Evolutionary conservation across 2,329 filamentous ascomycete species (phyloP).

Genomic region (Pseudocercospora musae): DNA sequence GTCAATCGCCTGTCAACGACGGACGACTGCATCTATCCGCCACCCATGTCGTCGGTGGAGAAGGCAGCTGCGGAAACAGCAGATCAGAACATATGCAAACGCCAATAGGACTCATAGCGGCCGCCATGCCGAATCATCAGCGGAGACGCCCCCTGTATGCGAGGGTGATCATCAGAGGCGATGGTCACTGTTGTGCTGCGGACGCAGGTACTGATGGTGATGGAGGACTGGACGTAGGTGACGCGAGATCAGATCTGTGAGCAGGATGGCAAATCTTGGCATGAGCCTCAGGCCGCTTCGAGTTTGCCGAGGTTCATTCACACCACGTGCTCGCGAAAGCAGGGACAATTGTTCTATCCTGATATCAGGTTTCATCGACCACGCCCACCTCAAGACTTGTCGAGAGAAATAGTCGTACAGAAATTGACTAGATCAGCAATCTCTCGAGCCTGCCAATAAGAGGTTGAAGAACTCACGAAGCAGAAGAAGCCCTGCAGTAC

Average conservation of each 20-base stretch:
- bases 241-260: too few relatives aligned
- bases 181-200: not conserved
- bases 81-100: slow-evolving; percentile 13
- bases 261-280: not conserved
- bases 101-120: slow-evolving; percentile 2
- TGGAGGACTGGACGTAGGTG: too few relatives aligned
- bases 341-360: not conserved
- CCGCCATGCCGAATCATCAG: not conserved
- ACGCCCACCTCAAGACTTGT: not conserved
- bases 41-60: slow-evolving; percentile 9
- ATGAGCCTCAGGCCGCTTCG: not conserved
- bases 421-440: not conserved
- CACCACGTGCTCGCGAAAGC: not conserved
- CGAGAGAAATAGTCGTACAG: not conserved
- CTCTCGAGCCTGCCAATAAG: not conserved
- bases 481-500: not conserved
- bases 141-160: not conserved
- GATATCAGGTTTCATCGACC: not conserved
- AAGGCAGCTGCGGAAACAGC: not conserved
- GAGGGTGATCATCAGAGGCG: not conserved
- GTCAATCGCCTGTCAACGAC: slow-evolving; percentile 17
- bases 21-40: slow-evolving; percentile 18
- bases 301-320: not conserved
- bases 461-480: not conserved
- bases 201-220: not conserved